phyloP scores from a whole-genome alignment of 495 filamentous ascomycete species.

The Penicillium chermesinum region DNA sequence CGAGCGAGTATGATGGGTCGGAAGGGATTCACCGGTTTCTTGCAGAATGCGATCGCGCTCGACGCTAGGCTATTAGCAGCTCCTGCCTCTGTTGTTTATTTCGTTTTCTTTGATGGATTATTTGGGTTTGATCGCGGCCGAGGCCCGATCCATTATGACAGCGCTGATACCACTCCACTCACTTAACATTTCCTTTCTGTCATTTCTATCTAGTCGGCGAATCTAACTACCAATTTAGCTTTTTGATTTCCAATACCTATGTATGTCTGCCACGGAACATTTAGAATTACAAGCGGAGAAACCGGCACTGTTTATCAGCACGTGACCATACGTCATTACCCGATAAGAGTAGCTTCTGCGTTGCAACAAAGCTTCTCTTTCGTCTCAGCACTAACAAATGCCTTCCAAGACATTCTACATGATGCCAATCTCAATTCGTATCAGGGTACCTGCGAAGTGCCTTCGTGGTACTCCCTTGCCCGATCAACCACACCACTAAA shows the following conservation, averaged over 20 bases:
- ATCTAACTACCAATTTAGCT: no score
- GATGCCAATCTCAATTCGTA: background rate
- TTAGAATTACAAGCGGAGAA: background rate
- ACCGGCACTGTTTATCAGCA: background rate
- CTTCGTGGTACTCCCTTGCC: background rate
- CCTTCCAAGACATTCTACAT: no score
- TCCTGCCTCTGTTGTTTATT: background rate
- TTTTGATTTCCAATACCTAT: no score
- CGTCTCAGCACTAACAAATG: no score
- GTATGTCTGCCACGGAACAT: no score
- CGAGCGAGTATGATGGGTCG: constrained; percentile 66
- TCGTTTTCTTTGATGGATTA: constrained; percentile 7
- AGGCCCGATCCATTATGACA: constrained; percentile 11
- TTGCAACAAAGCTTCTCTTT: no score
- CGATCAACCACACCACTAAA: background rate
- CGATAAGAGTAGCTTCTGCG: background rate
- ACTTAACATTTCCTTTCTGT: constrained; percentile 8
- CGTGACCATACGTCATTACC: background rate
- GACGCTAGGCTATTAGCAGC: constrained; percentile 3
- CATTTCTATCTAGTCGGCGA: no score
- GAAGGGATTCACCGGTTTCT: constrained; percentile 86
- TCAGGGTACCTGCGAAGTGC: background rate
- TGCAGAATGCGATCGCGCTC: constrained; percentile 71
- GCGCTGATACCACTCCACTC: constrained; percentile 28
- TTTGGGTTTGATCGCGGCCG: constrained; percentile 6